Conservation (phyloP, 768 basidiomycete genomes). For the Lactifluus pinguis region DNA sequence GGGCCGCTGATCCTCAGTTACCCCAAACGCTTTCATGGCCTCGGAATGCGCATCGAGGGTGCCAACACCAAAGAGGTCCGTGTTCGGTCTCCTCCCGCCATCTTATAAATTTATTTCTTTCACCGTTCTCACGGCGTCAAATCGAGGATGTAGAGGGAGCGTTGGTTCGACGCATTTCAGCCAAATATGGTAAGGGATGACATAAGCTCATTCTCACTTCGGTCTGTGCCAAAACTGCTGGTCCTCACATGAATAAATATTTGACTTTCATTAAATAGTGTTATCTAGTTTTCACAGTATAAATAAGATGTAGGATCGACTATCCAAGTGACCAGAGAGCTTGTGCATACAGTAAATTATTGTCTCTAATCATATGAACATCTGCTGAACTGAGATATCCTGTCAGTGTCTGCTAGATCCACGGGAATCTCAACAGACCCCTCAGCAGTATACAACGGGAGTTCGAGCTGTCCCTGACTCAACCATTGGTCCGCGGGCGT, state of each 20-base stretch:
- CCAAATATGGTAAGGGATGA: no score
- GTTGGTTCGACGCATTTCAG: conserved; percentile 63
- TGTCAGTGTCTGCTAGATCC: no score
- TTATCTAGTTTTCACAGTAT: no score
- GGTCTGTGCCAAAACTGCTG: no score
- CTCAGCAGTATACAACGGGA: conserved; percentile 31
- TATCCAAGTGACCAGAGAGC: no score
- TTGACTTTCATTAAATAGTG: no score
- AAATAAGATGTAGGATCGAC: no score
- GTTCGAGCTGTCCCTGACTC: conserved; percentile 48
- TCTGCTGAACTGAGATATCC: no score
- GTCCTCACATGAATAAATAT: no score
- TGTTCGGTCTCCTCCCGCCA: background rate
- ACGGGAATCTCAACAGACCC: conserved; percentile 9
- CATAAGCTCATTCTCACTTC: no score
- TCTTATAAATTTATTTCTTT: background rate
- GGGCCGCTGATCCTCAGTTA: conserved; percentile 68
- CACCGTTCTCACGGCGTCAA: conserved; percentile 22
- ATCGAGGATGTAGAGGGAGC: conserved; percentile 72
- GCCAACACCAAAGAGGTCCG: conserved; percentile 70
- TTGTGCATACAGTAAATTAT: background rate
- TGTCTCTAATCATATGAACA: background rate
- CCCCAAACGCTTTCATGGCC: conserved; percentile 82
- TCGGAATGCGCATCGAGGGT: conserved; percentile 90
- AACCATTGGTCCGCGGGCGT: conserved; percentile 78